A percentile compares a stretch with the other conserved stretches of the same genome.
phyloP scores from a whole-genome alignment of 2,329 filamentous ascomycete species.

The Xylariaceae sp. region DNA sequence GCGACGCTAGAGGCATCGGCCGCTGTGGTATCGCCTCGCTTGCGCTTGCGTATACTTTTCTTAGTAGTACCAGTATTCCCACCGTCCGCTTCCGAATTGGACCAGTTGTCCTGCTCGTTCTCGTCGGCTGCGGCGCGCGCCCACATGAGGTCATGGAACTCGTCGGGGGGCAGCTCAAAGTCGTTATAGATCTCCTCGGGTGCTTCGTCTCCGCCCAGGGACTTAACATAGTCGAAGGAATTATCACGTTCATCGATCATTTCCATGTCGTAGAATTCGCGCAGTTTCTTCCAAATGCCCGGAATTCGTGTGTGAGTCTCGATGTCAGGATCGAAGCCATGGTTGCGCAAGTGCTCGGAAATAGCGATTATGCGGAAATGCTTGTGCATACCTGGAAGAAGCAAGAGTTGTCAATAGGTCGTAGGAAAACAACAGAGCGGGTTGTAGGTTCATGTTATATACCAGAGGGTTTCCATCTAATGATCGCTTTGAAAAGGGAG shows the following conservation, averaged over 20 bases:
- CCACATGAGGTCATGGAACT: conserved; percentile 57
- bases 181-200: conserved; percentile 68
- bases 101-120: conserved; percentile 57
- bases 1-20: conserved; percentile 52
- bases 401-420: conserved; percentile 11
- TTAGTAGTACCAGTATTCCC: conserved; percentile 45
- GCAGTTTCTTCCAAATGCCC: conserved; percentile 89
- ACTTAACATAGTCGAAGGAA: conserved; percentile 52
- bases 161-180: conserved; percentile 64
- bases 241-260: conserved; percentile 85
- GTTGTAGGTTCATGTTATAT: too few relatives aligned
- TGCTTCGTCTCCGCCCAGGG: conserved; percentile 38
- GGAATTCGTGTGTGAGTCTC: conserved; percentile 84
- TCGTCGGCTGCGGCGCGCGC: conserved; percentile 52
- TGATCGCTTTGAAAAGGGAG: conserved; percentile 89
- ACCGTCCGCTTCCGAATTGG: conserved; percentile 55
- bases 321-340: conserved; percentile 75
- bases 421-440: too few relatives aligned
- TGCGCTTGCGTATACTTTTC: conserved; percentile 50
- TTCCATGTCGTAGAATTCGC: conserved; percentile 82
- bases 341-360: conserved; percentile 77
- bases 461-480: conserved; percentile 97
- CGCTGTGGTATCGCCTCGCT: conserved; percentile 48
- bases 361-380: conserved; percentile 93
- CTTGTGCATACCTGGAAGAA: conserved; percentile 78